These are phyloP conservation scores for Aeschynomene evenia DNA, from an alignment of 306 rosid genomes.

Conservation along the genomic window DNA sequence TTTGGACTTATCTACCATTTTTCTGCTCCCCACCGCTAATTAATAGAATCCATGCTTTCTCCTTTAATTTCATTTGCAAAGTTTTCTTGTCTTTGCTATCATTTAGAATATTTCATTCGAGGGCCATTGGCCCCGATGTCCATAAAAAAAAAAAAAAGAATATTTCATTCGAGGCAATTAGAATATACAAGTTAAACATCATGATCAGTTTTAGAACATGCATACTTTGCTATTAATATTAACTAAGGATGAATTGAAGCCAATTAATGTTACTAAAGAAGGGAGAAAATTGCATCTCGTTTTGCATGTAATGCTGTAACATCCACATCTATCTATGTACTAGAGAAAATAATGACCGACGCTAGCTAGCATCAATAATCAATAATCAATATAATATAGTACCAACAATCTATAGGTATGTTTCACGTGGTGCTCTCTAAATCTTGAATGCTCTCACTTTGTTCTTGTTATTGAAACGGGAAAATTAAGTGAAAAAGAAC, in stretches of 20 bases:
- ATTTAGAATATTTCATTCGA: not conserved
- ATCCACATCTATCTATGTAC: not conserved
- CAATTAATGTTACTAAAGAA: not conserved
- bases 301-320: not conserved
- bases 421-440: slow-evolving; percentile 3
- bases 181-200: no score
- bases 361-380: not conserved
- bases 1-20: not conserved
- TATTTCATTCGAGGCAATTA: no score
- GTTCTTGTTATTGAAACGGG: not conserved
- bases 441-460: not conserved
- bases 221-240: no score
- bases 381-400: not conserved
- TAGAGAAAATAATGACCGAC: not conserved
- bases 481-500: not conserved
- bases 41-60: not conserved
- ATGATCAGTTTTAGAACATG: not conserved
- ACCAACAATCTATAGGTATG: not conserved
- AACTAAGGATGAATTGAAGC: no score
- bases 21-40: not conserved
- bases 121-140: no score
- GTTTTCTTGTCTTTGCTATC: not conserved
- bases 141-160: no score
- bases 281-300: not conserved
- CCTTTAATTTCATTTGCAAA: not conserved